Conservation (phyloP, 352 stramenopile genomes). For the Globisporangium ultimum region DNA sequence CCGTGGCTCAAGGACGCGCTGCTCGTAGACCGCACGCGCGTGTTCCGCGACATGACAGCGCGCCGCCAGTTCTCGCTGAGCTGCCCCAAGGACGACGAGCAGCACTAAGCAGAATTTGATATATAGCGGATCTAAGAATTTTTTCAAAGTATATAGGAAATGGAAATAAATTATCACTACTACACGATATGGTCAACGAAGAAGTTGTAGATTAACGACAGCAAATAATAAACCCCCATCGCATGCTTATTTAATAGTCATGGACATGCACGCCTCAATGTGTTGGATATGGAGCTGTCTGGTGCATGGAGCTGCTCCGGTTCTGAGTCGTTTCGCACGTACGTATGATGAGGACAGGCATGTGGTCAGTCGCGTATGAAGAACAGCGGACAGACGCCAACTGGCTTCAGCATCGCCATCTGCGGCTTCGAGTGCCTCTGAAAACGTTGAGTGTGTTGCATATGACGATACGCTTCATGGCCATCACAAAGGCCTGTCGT, state of each 20-base stretch:
- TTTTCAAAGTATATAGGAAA: neutral
- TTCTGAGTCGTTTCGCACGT: no score
- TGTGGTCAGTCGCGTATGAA: no score
- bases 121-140: neutral
- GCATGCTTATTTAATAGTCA: no score
- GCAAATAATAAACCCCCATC: no score
- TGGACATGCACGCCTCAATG: no score
- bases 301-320: no score
- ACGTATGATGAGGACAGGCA: no score
- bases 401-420: constrained; percentile 3
- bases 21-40: constrained; percentile 28
- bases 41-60: constrained; percentile 34
- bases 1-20: constrained; percentile 51
- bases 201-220: neutral
- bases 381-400: neutral
- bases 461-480: no score
- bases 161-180: constrained; percentile 4
- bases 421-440: neutral
- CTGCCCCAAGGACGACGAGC: constrained; percentile 4
- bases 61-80: constrained; percentile 28
- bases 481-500: no score
- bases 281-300: no score
- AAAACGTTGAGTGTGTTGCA: neutral
- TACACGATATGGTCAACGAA: neutral
- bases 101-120: neutral